Conservation (phyloP, 2,329 filamentous ascomycete genomes). For the Aspergillus quadrilineatus region DNA sequence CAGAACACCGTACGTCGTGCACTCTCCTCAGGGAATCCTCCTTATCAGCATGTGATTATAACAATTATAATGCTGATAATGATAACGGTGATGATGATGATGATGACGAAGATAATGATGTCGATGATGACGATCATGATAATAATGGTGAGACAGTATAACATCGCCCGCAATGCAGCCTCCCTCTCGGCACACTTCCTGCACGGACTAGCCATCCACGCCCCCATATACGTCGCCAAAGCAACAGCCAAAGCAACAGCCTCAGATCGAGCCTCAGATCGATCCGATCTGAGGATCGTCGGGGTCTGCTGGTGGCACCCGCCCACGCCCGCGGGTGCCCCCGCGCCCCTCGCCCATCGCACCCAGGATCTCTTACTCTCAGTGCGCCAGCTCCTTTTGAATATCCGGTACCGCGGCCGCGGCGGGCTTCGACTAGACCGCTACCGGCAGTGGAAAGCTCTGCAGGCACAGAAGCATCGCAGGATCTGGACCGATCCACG, state of each 20-base stretch:
- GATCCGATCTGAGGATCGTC: too few relatives aligned
- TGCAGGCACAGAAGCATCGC: conserved; percentile 61
- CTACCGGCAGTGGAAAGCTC: conserved; percentile 71
- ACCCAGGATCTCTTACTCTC: conserved; percentile 65
- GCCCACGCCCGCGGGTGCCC: conserved; percentile 50
- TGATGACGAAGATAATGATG: too few relatives aligned
- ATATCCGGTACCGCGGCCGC: conserved; percentile 62
- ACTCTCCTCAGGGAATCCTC: background rate
- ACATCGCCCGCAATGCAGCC: conserved; percentile 58
- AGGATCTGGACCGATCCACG: conserved; percentile 63
- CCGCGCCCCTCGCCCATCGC: conserved; percentile 61
- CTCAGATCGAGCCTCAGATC: conserved; percentile 20
- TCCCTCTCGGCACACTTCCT: conserved; percentile 64
- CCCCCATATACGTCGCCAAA: conserved; percentile 66
- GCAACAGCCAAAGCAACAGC: conserved; percentile 53
- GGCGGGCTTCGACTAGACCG: conserved; percentile 66
- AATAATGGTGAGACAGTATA: conserved; percentile 49
- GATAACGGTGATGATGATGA: too few relatives aligned
- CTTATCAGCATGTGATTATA: too few relatives aligned
- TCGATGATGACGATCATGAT: too few relatives aligned
- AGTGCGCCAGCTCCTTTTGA: conserved; percentile 65
- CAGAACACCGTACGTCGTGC: conserved; percentile 50
- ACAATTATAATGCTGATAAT: too few relatives aligned
- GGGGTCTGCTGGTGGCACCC: conserved; percentile 73
- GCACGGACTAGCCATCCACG: conserved; percentile 61